These are phyloP conservation scores for Erodium chrysanthum DNA, from an alignment of 441 rosid species.

Conservation along the genomic window DNA sequence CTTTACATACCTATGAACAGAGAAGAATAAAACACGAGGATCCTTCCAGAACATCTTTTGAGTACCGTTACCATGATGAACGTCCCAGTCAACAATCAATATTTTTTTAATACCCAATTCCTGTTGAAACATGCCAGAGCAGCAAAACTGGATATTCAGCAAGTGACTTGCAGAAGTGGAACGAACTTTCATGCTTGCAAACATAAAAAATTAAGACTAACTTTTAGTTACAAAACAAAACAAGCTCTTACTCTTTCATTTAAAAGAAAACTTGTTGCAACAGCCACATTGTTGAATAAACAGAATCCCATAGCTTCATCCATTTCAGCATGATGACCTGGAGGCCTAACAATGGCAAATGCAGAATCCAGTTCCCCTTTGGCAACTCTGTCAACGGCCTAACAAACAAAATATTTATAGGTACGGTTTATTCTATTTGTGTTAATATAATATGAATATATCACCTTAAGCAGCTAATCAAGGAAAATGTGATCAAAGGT, in stretches of 20 bases:
- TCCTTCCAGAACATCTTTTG: slow-evolving; percentile 88
- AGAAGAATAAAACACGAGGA: slow-evolving; percentile 85
- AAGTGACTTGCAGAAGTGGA: neutral
- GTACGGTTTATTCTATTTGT: slow-evolving; percentile 4
- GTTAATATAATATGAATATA: neutral
- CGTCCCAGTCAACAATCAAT: slow-evolving; percentile 96
- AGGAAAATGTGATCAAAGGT: neutral
- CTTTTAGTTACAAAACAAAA: neutral
- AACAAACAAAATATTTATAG: neutral
- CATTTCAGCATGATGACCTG: slow-evolving; percentile 92
- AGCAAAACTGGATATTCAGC: slow-evolving; percentile 4
- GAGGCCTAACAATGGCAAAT: slow-evolving; percentile 82
- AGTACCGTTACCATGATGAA: slow-evolving; percentile 94
- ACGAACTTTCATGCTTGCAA: neutral
- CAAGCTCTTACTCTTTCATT: slow-evolving; percentile 63
- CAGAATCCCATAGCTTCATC: slow-evolving; percentile 91
- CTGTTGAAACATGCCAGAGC: slow-evolving; percentile 30
- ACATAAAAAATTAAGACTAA: neutral
- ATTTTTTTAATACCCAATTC: slow-evolving; percentile 70
- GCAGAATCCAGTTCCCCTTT: slow-evolving; percentile 65
- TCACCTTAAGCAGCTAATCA: neutral
- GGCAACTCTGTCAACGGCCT: slow-evolving; percentile 76
- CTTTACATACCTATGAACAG: slow-evolving; percentile 71
- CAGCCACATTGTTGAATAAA: slow-evolving; percentile 81
- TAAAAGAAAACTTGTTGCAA: slow-evolving; percentile 64